Conservation (phyloP, 2,329 filamentous ascomycete species). For the Gremmenia infestans region DNA sequence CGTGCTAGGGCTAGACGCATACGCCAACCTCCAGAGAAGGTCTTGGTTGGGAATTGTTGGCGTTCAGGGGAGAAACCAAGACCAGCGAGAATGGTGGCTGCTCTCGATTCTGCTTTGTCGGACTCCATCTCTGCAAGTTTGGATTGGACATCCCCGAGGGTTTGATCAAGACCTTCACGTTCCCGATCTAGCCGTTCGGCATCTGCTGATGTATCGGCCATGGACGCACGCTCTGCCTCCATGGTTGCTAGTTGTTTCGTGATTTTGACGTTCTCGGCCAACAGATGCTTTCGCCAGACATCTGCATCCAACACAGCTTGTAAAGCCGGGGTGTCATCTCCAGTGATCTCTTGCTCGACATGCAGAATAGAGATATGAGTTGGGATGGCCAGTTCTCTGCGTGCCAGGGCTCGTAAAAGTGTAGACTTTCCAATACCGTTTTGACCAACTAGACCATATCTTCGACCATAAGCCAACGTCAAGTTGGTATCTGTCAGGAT, state of each 20-base stretch:
- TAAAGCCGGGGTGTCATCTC: slow-evolving; percentile 90
- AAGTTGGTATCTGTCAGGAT: slow-evolving; percentile 89
- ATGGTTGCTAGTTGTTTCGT: slow-evolving; percentile 68
- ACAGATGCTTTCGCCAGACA: slow-evolving; percentile 94
- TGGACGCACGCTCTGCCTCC: slow-evolving; percentile 67
- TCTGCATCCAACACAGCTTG: slow-evolving; percentile 96
- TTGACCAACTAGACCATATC: slow-evolving; percentile 96
- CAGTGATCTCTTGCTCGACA: slow-evolving; percentile 96
- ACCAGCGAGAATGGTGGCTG: slow-evolving; percentile 93
- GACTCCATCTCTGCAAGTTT: slow-evolving; percentile 99
- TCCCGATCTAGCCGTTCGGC: slow-evolving; percentile 80
- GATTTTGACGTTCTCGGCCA: slow-evolving; percentile 87
- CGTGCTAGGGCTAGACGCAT: slow-evolving; percentile 94
- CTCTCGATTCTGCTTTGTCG: slow-evolving; percentile 93
- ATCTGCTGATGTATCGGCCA: slow-evolving; percentile 91
- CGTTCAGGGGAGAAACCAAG: slow-evolving; percentile 92
- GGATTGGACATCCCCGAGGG: slow-evolving; percentile 81
- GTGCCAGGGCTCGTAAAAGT: slow-evolving; percentile 83
- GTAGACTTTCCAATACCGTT: slow-evolving; percentile 99
- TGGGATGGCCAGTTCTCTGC: slow-evolving; percentile 89
- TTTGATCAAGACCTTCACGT: slow-evolving; percentile 83
- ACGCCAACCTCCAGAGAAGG: slow-evolving; percentile 98
- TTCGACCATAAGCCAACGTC: slow-evolving; percentile 84
- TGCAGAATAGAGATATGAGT: slow-evolving; percentile 98
- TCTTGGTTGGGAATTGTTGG: slow-evolving; percentile 90